A percentile compares a stretch with the other conserved stretches of the same genome.
Conservation (phyloP, 345 rosid genomes). For the Gossypium arboreum region DNA sequence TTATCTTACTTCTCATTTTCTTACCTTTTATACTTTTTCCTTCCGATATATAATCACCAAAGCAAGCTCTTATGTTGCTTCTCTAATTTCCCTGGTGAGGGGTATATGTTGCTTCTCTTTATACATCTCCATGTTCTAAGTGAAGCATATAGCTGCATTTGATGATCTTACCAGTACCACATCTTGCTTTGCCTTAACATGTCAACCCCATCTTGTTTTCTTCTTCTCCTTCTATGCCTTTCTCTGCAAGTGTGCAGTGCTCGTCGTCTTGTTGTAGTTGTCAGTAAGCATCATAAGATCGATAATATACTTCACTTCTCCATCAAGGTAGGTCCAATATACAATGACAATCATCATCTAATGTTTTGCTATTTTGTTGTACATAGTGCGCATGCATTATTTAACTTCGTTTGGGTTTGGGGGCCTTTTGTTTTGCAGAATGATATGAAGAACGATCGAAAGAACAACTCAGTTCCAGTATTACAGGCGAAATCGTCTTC, state of each 20-base stretch:
- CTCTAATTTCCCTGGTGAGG: conserved; percentile 32
- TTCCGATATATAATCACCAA: conserved; percentile 12
- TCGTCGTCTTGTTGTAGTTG: conserved; percentile 34
- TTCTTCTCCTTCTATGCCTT: conserved; percentile 32
- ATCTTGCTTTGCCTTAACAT: conserved; percentile 15
- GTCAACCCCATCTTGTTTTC: conserved; percentile 32
- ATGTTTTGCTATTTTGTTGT: not conserved
- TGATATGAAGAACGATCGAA: conserved; percentile 10
- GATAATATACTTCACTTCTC: conserved; percentile 26
- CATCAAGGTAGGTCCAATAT: conserved; percentile 26
- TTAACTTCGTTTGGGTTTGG: not conserved
- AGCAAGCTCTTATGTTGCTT: conserved; percentile 3
- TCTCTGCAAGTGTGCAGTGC: conserved; percentile 41
- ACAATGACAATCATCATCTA: not conserved
- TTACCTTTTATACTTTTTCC: not conserved
- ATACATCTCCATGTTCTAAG: conserved; percentile 55
- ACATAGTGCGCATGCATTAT: not conserved
- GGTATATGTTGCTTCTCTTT: conserved; percentile 25
- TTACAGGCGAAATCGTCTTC: conserved; percentile 14
- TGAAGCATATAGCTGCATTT: conserved; percentile 30
- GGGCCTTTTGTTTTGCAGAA: conserved; percentile 11
- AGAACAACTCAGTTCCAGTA: conserved; percentile 11
- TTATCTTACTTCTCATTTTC: not conserved
- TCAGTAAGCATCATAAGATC: conserved; percentile 18
- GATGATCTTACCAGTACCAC: conserved; percentile 25